Conservation (phyloP, 257 asterid species). For the Jaltomata sinuosa region DNA sequence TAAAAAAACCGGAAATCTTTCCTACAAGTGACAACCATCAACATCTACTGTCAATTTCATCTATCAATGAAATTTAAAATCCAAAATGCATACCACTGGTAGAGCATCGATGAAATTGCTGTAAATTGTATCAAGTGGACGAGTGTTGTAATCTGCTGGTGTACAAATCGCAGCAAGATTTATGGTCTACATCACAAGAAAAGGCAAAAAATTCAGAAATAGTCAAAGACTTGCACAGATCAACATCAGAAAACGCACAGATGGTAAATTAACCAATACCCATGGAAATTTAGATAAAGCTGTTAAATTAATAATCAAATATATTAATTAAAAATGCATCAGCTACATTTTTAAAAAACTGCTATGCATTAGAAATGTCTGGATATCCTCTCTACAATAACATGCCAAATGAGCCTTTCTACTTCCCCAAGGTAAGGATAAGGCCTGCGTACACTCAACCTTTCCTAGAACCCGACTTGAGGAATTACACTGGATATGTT, state of each 20-base stretch:
- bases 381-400: background rate
- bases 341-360: background rate
- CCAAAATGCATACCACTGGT: constrained; percentile 54
- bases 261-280: background rate
- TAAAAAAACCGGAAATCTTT: background rate
- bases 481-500: too few relatives aligned
- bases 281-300: background rate
- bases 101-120: constrained; percentile 91
- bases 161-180: constrained; percentile 96
- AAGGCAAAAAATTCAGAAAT: constrained; percentile 5
- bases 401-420: background rate
- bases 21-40: background rate
- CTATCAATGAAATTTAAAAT: background rate
- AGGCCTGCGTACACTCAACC: too few relatives aligned
- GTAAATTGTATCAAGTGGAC: constrained; percentile 88
- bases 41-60: background rate
- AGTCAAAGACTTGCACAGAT: constrained; percentile 7
- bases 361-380: background rate
- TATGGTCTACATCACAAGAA: constrained; percentile 40
- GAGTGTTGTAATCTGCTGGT: constrained; percentile 89
- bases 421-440: too few relatives aligned
- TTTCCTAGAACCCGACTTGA: too few relatives aligned
- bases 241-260: background rate
- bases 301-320: background rate
- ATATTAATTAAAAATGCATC: background rate